Conservation (phyloP, 1,139 yeast species). For the Saccharomyces hybrid region DNA sequence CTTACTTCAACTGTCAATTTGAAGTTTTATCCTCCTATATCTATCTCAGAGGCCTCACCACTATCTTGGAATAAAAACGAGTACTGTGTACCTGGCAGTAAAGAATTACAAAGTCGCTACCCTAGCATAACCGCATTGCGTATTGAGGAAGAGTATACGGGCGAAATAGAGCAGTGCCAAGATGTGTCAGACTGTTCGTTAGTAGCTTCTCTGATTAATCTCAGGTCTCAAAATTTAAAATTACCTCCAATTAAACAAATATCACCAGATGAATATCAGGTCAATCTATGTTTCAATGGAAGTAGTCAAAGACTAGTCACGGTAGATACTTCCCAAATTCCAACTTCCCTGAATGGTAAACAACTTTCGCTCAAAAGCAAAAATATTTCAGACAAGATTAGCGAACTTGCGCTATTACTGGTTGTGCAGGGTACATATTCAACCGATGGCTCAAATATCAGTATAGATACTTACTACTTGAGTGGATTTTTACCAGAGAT, state of each 20-base stretch:
- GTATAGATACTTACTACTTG: slow-evolving; percentile 58
- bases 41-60: slow-evolving; percentile 15
- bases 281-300: slow-evolving; percentile 53
- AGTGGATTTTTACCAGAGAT: slow-evolving; percentile 75
- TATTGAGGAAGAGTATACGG: slow-evolving; percentile 24
- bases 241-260: slow-evolving; percentile 13
- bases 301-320: slow-evolving; percentile 42
- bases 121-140: slow-evolving; percentile 17
- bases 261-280: slow-evolving; percentile 33
- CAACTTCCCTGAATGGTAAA: slow-evolving; percentile 15
- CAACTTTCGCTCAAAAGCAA: slow-evolving; percentile 18
- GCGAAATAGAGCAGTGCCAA: slow-evolving; percentile 35
- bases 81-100: slow-evolving; percentile 8
- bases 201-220: slow-evolving; percentile 52
- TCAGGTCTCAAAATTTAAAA: slow-evolving; percentile 31
- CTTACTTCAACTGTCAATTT: slow-evolving; percentile 35
- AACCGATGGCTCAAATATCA: slow-evolving; percentile 72
- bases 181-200: slow-evolving; percentile 72
- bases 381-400: slow-evolving; percentile 39
- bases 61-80: slow-evolving; percentile 13
- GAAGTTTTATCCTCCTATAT: slow-evolving; percentile 35
- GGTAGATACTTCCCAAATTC: slow-evolving; percentile 40
- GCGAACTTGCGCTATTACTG: slow-evolving; percentile 71
- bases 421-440: slow-evolving; percentile 53
- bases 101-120: slow-evolving; percentile 10